phyloP scores from a whole-genome alignment of 805 yeast species.

The Lachancea waltii region DNA sequence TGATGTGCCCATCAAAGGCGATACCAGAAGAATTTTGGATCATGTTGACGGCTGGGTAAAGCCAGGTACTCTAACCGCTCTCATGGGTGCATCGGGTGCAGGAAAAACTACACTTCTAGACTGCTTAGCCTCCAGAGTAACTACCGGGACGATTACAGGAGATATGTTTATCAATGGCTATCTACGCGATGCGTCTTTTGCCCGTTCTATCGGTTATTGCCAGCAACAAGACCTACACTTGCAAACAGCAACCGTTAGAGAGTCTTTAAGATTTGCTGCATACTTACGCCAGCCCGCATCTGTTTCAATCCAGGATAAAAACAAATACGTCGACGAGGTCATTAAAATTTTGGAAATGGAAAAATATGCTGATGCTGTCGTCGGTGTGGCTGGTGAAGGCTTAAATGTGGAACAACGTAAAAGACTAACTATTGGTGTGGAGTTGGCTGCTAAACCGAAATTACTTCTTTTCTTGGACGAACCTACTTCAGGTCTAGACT shows the following conservation, averaged over 20 bases:
- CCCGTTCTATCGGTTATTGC: constrained; percentile 72
- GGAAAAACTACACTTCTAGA: constrained; percentile 76
- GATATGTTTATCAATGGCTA: constrained; percentile 69
- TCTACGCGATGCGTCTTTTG: constrained; percentile 56
- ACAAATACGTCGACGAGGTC: constrained; percentile 62
- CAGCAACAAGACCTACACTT: constrained; percentile 78
- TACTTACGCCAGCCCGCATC: constrained; percentile 60
- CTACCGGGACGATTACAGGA: constrained; percentile 65
- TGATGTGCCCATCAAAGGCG: constrained; percentile 57
- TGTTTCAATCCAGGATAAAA: constrained; percentile 52
- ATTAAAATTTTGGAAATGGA: constrained; percentile 63
- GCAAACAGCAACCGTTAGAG: constrained; percentile 64
- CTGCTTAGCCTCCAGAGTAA: constrained; percentile 64
- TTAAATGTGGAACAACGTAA: constrained; percentile 63
- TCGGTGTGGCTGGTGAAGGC: constrained; percentile 72
- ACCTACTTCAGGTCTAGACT: constrained; percentile 69
- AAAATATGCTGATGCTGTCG: constrained; percentile 68
- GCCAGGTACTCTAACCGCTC: constrained; percentile 75
- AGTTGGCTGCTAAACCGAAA: constrained; percentile 62
- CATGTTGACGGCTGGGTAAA: constrained; percentile 78
- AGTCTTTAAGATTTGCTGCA: constrained; percentile 67
- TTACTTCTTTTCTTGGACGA: constrained; percentile 59
- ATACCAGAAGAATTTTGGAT: constrained; percentile 52
- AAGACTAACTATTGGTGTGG: constrained; percentile 65
- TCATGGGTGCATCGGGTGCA: constrained; percentile 84